phyloP scores from a whole-genome alignment of 1,139 yeast species.

The Geotrichum bryndzae region DNA sequence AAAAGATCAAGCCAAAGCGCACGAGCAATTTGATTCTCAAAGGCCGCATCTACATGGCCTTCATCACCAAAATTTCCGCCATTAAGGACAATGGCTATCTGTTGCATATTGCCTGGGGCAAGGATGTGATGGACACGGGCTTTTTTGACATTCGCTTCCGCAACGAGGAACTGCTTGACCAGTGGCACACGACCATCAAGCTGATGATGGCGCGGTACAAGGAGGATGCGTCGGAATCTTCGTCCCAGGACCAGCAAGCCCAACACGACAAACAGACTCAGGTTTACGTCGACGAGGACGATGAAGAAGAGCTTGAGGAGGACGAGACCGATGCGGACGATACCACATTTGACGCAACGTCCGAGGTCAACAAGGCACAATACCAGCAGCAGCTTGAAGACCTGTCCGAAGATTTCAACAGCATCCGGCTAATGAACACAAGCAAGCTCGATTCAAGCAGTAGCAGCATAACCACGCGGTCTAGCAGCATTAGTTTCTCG shows the following conservation, averaged over 20 bases:
- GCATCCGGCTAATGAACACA: neutral
- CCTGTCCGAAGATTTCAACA: neutral
- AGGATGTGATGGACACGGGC: conserved; percentile 35
- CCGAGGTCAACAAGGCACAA: neutral
- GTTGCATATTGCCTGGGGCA: conserved; percentile 35
- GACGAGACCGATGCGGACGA: conserved; percentile 10
- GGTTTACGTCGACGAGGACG: conserved; percentile 25
- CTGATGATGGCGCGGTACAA: conserved; percentile 28
- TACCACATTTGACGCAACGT: neutral
- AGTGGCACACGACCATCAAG: conserved; percentile 34
- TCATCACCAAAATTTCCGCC: conserved; percentile 33
- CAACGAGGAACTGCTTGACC: conserved; percentile 33
- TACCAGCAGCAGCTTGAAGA: conserved; percentile 14
- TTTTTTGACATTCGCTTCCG: conserved; percentile 35
- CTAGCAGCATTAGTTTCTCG: conserved; percentile 1
- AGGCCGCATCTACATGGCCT: conserved; percentile 40
- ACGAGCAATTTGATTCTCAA: conserved; percentile 34
- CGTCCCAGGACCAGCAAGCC: neutral
- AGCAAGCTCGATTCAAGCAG: neutral
- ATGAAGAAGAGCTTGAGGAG: conserved; percentile 10
- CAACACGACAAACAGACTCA: neutral
- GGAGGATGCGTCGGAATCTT: conserved; percentile 14
- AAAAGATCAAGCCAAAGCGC: conserved; percentile 25
- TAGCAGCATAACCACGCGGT: neutral
- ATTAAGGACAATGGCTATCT: conserved; percentile 29